These are phyloP conservation scores for Melanomma pulvis-pyrius DNA, from an alignment of 495 filamentous ascomycete genomes.

Conservation along the genomic window DNA sequence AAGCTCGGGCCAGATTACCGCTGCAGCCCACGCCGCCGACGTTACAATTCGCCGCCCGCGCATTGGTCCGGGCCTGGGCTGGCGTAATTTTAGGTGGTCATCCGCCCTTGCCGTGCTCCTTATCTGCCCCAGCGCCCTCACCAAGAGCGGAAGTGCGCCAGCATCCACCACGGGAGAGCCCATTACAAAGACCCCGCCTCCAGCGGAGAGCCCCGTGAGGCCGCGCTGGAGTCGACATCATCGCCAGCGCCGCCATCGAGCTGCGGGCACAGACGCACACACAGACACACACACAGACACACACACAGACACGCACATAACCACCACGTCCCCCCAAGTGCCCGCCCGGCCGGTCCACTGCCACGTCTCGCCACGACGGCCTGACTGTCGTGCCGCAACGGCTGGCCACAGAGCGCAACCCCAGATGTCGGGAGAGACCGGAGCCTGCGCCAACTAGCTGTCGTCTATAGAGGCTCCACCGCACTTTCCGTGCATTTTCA, in stretches of 20 bases:
- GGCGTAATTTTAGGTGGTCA: slow-evolving; percentile 40
- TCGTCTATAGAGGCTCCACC: background rate
- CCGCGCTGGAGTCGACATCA: slow-evolving; percentile 15
- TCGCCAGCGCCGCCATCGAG: background rate
- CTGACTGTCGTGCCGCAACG: slow-evolving; percentile 14
- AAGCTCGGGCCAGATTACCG: slow-evolving; percentile 34
- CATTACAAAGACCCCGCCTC: slow-evolving; percentile 32
- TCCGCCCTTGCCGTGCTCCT: slow-evolving; percentile 20
- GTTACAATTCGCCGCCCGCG: slow-evolving; percentile 12
- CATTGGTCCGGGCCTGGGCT: slow-evolving; percentile 30
- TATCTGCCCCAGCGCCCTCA: slow-evolving; percentile 30
- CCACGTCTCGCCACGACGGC: slow-evolving; percentile 16
- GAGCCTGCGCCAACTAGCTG: slow-evolving; percentile 18
- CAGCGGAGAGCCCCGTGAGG: slow-evolving; percentile 18
- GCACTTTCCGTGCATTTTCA: slow-evolving; percentile 27
- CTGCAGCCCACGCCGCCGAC: slow-evolving; percentile 29
- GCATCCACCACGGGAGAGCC: slow-evolving; percentile 11
- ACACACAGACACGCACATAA: background rate
- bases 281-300: background rate
- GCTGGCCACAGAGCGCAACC: slow-evolving; percentile 2
- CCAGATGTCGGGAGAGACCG: slow-evolving; percentile 29
- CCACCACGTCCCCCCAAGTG: background rate
- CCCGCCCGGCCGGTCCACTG: background rate
- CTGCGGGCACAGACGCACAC: slow-evolving; percentile 6
- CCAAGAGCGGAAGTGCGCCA: slow-evolving; percentile 18